phyloP scores from a whole-genome alignment of 2,329 filamentous ascomycete genomes.

The Paecilomyces niveus region DNA sequence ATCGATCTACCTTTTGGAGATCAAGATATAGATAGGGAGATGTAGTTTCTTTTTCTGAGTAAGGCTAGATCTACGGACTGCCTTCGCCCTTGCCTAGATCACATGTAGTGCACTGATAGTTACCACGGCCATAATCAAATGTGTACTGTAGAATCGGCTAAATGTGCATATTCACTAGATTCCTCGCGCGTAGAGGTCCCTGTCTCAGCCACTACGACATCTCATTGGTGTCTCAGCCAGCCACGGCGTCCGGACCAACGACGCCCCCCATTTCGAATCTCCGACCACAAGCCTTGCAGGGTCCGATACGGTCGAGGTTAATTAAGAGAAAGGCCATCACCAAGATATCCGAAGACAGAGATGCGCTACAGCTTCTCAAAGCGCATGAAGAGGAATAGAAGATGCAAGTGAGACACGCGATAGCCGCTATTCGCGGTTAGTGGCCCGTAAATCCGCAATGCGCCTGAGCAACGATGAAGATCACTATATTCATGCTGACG shows the following conservation, averaged over 20 bases:
- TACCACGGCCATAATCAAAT: not conserved
- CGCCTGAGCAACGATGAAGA: not conserved
- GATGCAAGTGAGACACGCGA: not conserved
- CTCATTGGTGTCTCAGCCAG: not conserved
- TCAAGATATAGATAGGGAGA: not conserved
- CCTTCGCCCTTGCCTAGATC: not conserved
- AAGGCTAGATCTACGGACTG: not conserved
- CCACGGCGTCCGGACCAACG: not conserved
- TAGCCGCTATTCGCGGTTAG: not conserved
- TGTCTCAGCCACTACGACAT: not conserved
- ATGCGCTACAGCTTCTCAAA: not conserved
- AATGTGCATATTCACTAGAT: not conserved
- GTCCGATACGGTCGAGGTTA: not conserved
- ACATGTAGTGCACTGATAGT: not conserved
- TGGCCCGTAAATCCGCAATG: not conserved
- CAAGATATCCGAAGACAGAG: not conserved
- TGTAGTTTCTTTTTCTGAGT: not conserved
- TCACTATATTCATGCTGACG: not conserved
- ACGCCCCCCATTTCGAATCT: not conserved
- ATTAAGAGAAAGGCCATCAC: not conserved
- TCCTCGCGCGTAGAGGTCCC: not conserved
- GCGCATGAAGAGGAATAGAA: not conserved
- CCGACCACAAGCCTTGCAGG: not conserved
- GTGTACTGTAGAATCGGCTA: not conserved
- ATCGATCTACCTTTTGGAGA: not conserved